Percentiles rank a stretch among this genome's conserved stretches.
These are phyloP conservation scores for Talaromyces albobiverticillius DNA, from an alignment of 2,329 filamentous ascomycete genomes.

Conservation along the genomic window DNA sequence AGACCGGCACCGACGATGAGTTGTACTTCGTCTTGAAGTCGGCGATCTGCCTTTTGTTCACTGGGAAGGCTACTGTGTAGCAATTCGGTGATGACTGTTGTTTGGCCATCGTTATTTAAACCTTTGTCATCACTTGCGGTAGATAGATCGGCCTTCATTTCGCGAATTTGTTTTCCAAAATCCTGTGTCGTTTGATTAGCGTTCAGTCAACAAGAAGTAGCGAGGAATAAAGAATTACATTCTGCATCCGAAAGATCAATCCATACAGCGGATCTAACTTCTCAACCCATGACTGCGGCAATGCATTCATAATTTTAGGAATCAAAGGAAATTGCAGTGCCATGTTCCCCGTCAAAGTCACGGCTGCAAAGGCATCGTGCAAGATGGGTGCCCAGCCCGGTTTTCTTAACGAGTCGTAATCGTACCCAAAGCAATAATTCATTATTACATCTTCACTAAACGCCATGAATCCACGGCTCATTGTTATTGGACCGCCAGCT, in stretches of 20 bases:
- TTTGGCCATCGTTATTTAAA: not conserved
- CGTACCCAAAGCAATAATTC: conserved; percentile 11
- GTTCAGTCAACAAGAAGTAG: not conserved
- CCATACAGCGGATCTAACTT: conserved; percentile 8
- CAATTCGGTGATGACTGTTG: not conserved
- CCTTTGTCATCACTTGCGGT: not conserved
- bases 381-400: not conserved
- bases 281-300: conserved; percentile 4
- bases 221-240: not conserved
- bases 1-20: conserved; percentile 23
- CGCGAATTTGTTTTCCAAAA: not conserved
- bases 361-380: conserved; percentile 2
- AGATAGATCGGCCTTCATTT: not conserved
- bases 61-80: not conserved
- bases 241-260: conserved; percentile 9
- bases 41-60: not conserved
- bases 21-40: conserved; percentile 9
- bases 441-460: conserved; percentile 12
- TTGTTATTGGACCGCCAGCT: not conserved
- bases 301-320: conserved; percentile 8
- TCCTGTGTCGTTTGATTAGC: conserved; percentile 1
- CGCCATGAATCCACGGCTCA: conserved; percentile 5
- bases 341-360: conserved; percentile 4
- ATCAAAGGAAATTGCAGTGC: conserved; percentile 8
- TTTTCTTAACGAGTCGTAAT: conserved; percentile 10